Evolutionary conservation across 176 grass and related monocot species (phyloP), one percentile per base, ranked within the genome.

Genomic region (Eragrostis curvula): DNA sequence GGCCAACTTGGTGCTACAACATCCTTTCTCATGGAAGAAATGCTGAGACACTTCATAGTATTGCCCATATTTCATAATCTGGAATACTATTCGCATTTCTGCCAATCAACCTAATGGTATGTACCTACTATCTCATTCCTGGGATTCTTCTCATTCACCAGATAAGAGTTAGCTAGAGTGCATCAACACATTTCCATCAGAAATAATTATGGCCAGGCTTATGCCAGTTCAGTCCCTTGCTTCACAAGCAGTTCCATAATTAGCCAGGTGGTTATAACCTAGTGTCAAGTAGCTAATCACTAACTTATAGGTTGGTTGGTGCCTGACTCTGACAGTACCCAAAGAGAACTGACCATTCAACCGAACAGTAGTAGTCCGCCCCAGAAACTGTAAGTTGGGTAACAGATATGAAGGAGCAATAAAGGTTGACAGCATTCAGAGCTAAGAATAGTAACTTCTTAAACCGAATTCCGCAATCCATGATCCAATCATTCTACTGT

Each of bases 371-470:
- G 5, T 48, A 48, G 15, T 65, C 45, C 25, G 67, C 61, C 42
- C 53, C 72, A 82, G 56, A 74, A 30, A 60, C n/a, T 73, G 48
- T 60, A n/a, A 40, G 52, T 79, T 62, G 10, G 11, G 49, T 0
- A 47, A 78, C 30, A 18, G 16, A 79, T 12, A n/a, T 74, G 62
- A 70, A 59, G 6, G 9, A 36, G 44, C 24, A 79, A 27, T 29
- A 32, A 42, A 60, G 2, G 10, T 27, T 46, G 59, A 13, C 51
- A 59, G 5, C 40, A 70, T 71, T 57, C 79, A 29, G 51, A 2
- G 12, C 68, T 67, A 73, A 63, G 12, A 48, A 24, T 14, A 70
- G 65, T 77, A 27, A 23, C 32, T 14, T 40, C 25, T 27, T 47
- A 66, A 74, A 59, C 21, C 30, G 56, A 75, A 82, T 21, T 41